Base-by-base conservation (phyloP, 2,329 filamentous ascomycete species). In the Sporothrix luriei region DNA sequence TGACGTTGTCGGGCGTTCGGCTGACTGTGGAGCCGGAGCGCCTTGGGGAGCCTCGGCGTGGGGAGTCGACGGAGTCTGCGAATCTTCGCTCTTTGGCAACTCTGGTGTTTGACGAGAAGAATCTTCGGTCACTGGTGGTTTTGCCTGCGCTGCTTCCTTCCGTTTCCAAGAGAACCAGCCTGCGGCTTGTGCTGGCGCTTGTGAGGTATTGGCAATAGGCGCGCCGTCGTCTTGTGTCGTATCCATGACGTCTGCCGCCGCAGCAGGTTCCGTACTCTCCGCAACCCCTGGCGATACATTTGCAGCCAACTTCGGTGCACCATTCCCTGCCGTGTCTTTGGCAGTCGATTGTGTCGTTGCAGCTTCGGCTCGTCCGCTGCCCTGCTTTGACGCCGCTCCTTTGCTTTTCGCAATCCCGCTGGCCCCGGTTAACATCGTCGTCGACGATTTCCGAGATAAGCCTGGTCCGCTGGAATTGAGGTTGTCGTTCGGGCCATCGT, bases 81-180 rank as follows among this genome's bases (percentile, higher is more conserved):
- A 11, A 21, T 69, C 65, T 9, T 69, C 65, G 21, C 46, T 61
- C 10, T 71, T 71, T 1, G 72, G 68, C 7, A 67, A 64, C 13
- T 74, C 68, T 2, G 68, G 46, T 2, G 71, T 21, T 68, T 72
- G 70, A n/a, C 73, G 38, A 11, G 71, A 68, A 16, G 66, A 68
- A 46, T 72, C 72, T 52, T 77, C 75, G 33, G 70, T 59, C 19
- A 73, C 68, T 49, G 62, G 40, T 13, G 70, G 55, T 26, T 74
- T 75, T 43, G 71, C 69, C 5, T 73, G 66, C 24, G 73, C 29
- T 19, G 46, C 21, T 21, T 55, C 70, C 21, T 66, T 66, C 46
- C 70, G 70, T 13, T 64, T 21, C 72, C 72, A 73, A 5, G 71
- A 73, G 4, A 73, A 54, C 72, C 72, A 73, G 26, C 72, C 70